These are phyloP conservation scores for Paramecium sonneborni DNA, from an alignment of 73 alveolate genomes.

Conservation along the genomic window DNA sequence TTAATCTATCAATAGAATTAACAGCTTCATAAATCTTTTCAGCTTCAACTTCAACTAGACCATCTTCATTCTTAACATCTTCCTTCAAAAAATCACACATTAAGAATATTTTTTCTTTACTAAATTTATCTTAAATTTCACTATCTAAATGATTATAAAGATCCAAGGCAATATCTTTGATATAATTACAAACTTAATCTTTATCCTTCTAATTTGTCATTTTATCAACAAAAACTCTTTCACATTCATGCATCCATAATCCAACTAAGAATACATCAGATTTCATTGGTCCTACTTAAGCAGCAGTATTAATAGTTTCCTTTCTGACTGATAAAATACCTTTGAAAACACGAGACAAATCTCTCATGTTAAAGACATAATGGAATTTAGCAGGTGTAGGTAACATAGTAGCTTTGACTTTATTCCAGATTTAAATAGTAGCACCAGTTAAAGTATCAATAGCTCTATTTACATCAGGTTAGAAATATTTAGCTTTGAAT, in stretches of 20 bases:
- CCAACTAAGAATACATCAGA: slow-evolving; percentile 96
- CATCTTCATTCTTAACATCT: slow-evolving; percentile 93
- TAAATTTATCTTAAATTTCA: slow-evolving; percentile 62
- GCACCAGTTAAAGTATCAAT: slow-evolving; percentile 93
- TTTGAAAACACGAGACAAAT: slow-evolving; percentile 98
- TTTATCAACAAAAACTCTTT: slow-evolving; percentile 99
- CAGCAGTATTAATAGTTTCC: slow-evolving; percentile 87
- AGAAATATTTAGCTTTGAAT: slow-evolving; percentile 94
- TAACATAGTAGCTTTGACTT: slow-evolving; percentile 94
- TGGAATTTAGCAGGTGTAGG: slow-evolving; percentile 99
- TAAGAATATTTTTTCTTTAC: slow-evolving; percentile 73
- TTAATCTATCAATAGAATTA: slow-evolving; percentile 89
- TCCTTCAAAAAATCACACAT: slow-evolving; percentile 94
- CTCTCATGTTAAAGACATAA: slow-evolving; percentile 99
- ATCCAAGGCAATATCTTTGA: slow-evolving; percentile 79
- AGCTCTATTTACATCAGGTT: slow-evolving; percentile 90
- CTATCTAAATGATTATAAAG: slow-evolving; percentile 41
- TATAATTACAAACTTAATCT: slow-evolving; percentile 88
- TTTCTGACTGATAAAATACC: slow-evolving; percentile 91
- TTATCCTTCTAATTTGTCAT: slow-evolving; percentile 96
- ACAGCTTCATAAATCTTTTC: slow-evolving; percentile 98
- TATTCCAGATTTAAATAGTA: slow-evolving; percentile 95
- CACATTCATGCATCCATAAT: slow-evolving; percentile 99
- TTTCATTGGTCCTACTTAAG: slow-evolving; percentile 87
- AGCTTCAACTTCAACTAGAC: slow-evolving; percentile 90